Evolutionary conservation across 176 grass and related monocot species (phyloP).

Genomic region (Hyparrhenia diplandra): DNA sequence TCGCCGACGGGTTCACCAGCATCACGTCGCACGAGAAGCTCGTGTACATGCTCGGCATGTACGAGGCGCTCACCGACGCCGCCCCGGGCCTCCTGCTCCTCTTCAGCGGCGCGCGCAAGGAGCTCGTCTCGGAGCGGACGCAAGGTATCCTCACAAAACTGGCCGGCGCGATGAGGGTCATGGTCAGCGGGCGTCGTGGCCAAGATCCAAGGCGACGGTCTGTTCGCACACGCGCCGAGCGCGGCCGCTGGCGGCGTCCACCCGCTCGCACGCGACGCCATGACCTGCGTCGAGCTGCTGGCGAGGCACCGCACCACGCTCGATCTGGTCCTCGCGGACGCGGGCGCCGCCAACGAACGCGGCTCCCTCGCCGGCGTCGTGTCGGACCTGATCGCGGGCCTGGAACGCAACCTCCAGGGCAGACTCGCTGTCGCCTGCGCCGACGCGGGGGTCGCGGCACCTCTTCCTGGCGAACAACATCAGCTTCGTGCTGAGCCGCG

Average conservation of each 20-base stretch:
- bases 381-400: neutral
- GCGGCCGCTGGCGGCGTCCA: conserved; percentile 12
- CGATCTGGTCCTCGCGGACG: conserved; percentile 1
- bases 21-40: conserved; percentile 37
- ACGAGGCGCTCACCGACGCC: conserved; percentile 18
- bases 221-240: neutral
- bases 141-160: neutral
- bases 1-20: conserved; percentile 12
- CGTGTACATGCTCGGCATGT: conserved; percentile 27
- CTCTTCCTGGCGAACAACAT: conserved; percentile 32
- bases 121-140: neutral
- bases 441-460: neutral
- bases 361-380: neutral
- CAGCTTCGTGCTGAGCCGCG: conserved; percentile 3
- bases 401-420: conserved; percentile 8
- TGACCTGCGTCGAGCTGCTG: conserved; percentile 7
- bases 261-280: neutral
- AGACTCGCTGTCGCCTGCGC: neutral
- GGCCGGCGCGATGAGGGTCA: neutral
- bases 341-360: neutral
- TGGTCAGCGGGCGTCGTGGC: neutral
- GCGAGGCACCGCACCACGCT: neutral
- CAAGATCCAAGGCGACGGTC: neutral
- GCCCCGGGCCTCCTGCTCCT: neutral
- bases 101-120: conserved; percentile 7